phyloP scores from a whole-genome alignment of 306 rosid genomes.

The Quillaja saponaria region DNA sequence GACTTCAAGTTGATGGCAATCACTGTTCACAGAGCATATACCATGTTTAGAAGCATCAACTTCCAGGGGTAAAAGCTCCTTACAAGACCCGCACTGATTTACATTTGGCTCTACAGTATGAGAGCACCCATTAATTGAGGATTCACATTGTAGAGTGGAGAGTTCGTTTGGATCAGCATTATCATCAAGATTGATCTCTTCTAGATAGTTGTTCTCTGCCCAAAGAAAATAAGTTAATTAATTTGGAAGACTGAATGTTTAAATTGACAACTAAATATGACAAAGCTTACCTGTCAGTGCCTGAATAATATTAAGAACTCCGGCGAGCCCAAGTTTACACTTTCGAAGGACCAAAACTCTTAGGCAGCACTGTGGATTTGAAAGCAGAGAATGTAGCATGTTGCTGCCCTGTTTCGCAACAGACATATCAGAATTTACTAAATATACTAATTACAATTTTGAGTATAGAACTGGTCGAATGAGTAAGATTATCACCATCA shows the following conservation, averaged over 20 bases:
- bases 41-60: constrained; percentile 43
- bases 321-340: constrained; percentile 75
- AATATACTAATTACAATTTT: constrained; percentile 6
- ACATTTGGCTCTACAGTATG: constrained; percentile 36
- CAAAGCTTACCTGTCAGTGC: constrained; percentile 63
- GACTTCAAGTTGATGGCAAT: constrained; percentile 57
- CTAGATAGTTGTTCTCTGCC: constrained; percentile 61
- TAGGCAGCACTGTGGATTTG: constrained; percentile 65
- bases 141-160: constrained; percentile 36
- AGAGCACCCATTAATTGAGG: constrained; percentile 32
- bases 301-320: constrained; percentile 67
- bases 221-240: background rate
- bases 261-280: constrained; percentile 18
- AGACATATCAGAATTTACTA: constrained; percentile 23
- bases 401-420: constrained; percentile 60
- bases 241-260: background rate
- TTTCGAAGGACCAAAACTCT: constrained; percentile 70
- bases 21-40: constrained; percentile 34
- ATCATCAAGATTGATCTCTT: constrained; percentile 72
- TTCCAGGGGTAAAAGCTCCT: constrained; percentile 25
- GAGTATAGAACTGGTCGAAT: constrained; percentile 4
- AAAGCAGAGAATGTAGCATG: constrained; percentile 59
- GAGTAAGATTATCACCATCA: constrained; percentile 20
- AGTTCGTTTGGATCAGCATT: constrained; percentile 45
- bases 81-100: constrained; percentile 29